Percentiles rank a stretch among this genome's conserved stretches.
Evolutionary conservation across 768 basidiomycete species (phyloP).

Genomic region (Tulasnella sp.): DNA sequence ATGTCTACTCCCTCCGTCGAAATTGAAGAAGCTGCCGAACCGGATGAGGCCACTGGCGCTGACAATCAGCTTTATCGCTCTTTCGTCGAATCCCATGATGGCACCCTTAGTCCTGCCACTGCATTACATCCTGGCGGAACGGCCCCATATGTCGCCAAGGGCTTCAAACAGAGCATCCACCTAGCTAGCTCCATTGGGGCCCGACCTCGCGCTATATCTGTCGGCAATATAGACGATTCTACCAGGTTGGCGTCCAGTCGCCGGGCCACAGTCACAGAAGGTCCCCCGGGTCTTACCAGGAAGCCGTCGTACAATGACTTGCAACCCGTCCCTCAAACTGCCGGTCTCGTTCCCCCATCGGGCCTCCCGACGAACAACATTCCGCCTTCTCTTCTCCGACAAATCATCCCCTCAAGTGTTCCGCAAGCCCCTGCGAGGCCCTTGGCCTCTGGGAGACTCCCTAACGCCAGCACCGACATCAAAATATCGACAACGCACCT

Average conservation of each 20-base stretch:
- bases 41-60: conserved; percentile 13
- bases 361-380: conserved; percentile 7
- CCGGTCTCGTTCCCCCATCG: background rate
- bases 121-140: conserved; percentile 45
- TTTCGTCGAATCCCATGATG: conserved; percentile 46
- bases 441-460: too few species aligned
- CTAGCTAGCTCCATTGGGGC: conserved; percentile 32
- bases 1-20: conserved; percentile 41
- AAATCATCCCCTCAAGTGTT: background rate
- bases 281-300: conserved; percentile 7
- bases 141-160: conserved; percentile 40
- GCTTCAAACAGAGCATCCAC: conserved; percentile 64
- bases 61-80: conserved; percentile 32
- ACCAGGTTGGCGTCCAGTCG: background rate
- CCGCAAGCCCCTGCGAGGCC: background rate
- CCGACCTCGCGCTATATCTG: conserved; percentile 74
- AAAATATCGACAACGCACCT: conserved; percentile 55
- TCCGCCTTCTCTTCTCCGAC: conserved; percentile 17
- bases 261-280: conserved; percentile 13
- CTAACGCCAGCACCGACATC: conserved; percentile 19
- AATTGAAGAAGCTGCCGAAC: conserved; percentile 58
- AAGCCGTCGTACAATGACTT: conserved; percentile 17
- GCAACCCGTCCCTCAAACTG: conserved; percentile 7
- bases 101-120: conserved; percentile 38
- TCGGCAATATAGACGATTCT: conserved; percentile 80